Base-by-base conservation (phyloP, 306 rosid genomes). In the Quercus variabilis region DNA sequence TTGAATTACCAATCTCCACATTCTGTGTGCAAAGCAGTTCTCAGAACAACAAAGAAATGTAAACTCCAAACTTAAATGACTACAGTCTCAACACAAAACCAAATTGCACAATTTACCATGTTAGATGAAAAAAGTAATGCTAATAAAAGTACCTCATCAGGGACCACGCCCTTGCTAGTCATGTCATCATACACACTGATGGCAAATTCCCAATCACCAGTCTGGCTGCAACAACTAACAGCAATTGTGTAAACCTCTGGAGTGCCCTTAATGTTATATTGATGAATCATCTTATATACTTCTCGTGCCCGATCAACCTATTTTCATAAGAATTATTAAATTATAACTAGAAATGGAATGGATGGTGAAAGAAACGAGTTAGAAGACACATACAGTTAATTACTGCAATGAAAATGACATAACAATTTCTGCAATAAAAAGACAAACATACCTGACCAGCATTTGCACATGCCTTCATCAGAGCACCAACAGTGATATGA, bases 231-330 rank as follows among this genome's bases (percentile, higher is more conserved):
- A 85, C 92, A 90, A 84, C 87, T 92, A 60, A 95, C 76, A 69
- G 98, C 99, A 80, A 95, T 95, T 38, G 99, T 95, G 89, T 95
- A 95, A 81, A 95, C 98, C 87, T 95, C 99, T 69, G 98, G 93
- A 54, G 91, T 85, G 43, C 98, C 99, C 86, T 85, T 92, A 71
- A 95, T 82, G 33, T 84, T 87, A 85, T 86, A 89, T 73, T 89
- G 75, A 38, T 95, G 89, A 68, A 95, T 74, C 98, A 89, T 77
- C 89, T 88, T 79, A 84, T 95, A 95, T 73, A 91, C 97, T 81
- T 92, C 94, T 23, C 30, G 88, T 31, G 96, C 98, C 64, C 97
- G 88, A 81, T 93, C 97, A 86, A 89, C 97, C 99, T 95, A 79
- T 57, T 73, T 83, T 59, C 59, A 78, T 55, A 84, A 57, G 35